Percentiles rank a stretch among this genome's conserved stretches.
These are phyloP conservation scores for Aspergillus quadrilineatus DNA, from an alignment of 2,329 filamentous ascomycete genomes.

Conservation along the genomic window DNA sequence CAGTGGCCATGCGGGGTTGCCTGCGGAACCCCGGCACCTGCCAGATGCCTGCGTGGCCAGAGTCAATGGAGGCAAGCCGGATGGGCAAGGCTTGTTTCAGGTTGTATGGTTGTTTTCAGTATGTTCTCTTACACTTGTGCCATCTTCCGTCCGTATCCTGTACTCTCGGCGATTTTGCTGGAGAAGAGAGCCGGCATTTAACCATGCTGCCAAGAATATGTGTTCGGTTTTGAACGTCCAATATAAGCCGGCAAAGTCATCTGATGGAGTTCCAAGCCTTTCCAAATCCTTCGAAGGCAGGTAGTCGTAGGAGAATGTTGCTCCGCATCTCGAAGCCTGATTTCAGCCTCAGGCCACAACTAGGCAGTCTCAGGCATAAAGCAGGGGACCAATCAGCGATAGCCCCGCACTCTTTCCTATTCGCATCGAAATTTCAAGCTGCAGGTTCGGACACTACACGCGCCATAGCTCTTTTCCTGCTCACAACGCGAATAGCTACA, in stretches of 20 bases:
- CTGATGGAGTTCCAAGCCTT: not conserved
- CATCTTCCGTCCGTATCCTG: not conserved
- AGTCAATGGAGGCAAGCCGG: not conserved
- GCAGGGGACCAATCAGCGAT: conserved; percentile 15
- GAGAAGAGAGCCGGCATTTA: not conserved
- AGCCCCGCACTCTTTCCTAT: conserved; percentile 13
- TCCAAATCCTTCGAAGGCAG: not conserved
- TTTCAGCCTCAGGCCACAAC: not conserved
- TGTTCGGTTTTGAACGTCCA: not conserved
- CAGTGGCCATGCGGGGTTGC: not conserved
- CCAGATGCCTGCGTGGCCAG: not conserved
- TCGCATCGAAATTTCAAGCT: conserved; percentile 6
- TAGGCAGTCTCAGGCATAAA: not conserved
- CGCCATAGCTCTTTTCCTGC: not conserved
- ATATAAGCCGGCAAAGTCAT: not conserved
- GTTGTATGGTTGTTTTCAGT: not conserved
- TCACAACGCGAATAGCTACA: not conserved
- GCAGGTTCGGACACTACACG: conserved; percentile 12
- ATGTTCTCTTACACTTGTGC: not conserved
- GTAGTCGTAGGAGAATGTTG: not conserved
- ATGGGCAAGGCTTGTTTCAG: not conserved
- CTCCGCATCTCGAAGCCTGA: not conserved
- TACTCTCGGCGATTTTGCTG: not conserved
- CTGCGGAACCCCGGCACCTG: not conserved
- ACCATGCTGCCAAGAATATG: not conserved